Conservation (phyloP, 805 yeast genomes). For the Isabelozyma heimii region DNA sequence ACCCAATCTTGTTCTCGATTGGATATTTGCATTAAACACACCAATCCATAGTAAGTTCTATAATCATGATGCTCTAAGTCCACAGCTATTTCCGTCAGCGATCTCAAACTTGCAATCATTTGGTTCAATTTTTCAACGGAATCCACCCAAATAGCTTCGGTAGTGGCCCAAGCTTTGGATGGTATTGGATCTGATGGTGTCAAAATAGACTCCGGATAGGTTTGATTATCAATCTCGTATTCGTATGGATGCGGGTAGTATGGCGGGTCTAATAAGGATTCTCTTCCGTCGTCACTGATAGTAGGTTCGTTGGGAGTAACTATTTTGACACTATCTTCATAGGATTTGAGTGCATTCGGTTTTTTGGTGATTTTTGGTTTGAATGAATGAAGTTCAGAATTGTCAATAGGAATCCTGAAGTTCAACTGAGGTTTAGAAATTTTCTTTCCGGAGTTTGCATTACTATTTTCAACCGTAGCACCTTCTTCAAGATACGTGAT, state of each 20-base stretch:
- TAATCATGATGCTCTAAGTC: slow-evolving; percentile 96
- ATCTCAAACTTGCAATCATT: slow-evolving; percentile 54
- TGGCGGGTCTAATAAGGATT: slow-evolving; percentile 44
- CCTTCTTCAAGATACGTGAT: slow-evolving; percentile 53
- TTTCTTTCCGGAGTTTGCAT: slow-evolving; percentile 17
- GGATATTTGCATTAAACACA: slow-evolving; percentile 90
- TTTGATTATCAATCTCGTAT: slow-evolving; percentile 65
- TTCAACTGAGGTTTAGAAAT: slow-evolving; percentile 66
- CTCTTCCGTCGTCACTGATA: slow-evolving; percentile 13
- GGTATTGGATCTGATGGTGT: slow-evolving; percentile 40
- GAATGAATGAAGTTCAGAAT: slow-evolving; percentile 69
- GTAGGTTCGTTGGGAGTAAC: slow-evolving; percentile 23
- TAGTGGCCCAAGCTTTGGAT: slow-evolving; percentile 61
- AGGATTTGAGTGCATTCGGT: slow-evolving; percentile 63
- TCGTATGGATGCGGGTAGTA: slow-evolving; percentile 81
- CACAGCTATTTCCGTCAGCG: slow-evolving; percentile 70
- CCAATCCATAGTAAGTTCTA: slow-evolving; percentile 86
- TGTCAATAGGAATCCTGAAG: slow-evolving; percentile 62
- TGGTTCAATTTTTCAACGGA: slow-evolving; percentile 45
- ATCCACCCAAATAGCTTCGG: slow-evolving; percentile 73
- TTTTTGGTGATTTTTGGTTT: slow-evolving; percentile 68
- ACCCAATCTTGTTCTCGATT: slow-evolving; percentile 80
- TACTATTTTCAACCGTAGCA: slow-evolving; percentile 6
- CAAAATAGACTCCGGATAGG: slow-evolving; percentile 62
- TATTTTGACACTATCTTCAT: slow-evolving; percentile 46